Conservation (phyloP, 371 early-diverging fungal species). For the Zychaea mexicana region DNA sequence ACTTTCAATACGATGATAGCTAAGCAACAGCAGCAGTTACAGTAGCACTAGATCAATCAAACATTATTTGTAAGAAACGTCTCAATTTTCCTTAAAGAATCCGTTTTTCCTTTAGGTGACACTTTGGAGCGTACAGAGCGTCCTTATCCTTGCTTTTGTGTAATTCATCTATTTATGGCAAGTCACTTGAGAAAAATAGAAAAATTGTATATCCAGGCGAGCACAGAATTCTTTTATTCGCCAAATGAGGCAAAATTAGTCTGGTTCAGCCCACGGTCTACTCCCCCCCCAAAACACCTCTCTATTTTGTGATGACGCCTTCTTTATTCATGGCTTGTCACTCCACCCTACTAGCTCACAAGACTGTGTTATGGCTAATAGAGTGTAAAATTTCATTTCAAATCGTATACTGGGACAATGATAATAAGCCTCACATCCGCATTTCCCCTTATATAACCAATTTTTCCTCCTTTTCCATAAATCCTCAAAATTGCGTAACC, state of each 20-base stretch:
- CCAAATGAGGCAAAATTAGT: conserved; percentile 1
- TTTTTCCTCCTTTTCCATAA: not conserved
- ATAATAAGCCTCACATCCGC: not conserved
- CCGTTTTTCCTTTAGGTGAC: conserved; percentile 3
- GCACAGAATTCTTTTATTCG: conserved; percentile 1
- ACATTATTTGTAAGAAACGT: not conserved
- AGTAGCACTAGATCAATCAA: not conserved
- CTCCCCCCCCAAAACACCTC: not conserved
- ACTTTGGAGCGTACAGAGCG: not conserved
- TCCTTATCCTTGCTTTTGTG: not conserved
- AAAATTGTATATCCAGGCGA: not conserved
- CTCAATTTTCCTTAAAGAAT: not conserved
- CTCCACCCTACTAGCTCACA: not conserved
- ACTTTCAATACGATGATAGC: not conserved
- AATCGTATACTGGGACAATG: not conserved
- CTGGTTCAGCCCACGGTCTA: not conserved
- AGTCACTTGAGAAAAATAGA: conserved; percentile 4
- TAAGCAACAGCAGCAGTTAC: not conserved
- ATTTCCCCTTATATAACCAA: not conserved
- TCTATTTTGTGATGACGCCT: not conserved
- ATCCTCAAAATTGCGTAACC: not conserved
- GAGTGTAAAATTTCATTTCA: not conserved
- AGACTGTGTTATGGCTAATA: not conserved
- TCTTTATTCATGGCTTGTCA: no score
- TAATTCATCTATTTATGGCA: not conserved